A percentile compares a stretch with the other conserved stretches of the same genome.
Conservation (phyloP, 2,329 filamentous ascomycete species). For the Cercospora brassicicola region DNA sequence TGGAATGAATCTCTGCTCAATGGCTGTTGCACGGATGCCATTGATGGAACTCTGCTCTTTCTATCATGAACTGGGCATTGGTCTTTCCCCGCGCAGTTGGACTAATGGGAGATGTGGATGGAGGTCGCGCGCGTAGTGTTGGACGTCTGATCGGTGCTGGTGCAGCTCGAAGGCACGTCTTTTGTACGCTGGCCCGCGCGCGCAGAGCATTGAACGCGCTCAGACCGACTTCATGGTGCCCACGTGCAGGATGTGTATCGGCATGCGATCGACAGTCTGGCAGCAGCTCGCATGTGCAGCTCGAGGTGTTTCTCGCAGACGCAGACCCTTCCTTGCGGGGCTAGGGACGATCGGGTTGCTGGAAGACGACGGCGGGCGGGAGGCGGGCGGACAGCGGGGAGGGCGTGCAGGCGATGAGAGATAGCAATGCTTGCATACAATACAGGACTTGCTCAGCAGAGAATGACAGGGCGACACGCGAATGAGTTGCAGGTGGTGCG, state of each 20-base stretch:
- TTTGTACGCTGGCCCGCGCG: not conserved
- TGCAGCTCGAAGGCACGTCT: not conserved
- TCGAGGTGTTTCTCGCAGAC: not conserved
- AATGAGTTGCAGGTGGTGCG: not conserved
- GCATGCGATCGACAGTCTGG: not conserved
- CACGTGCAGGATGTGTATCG: not conserved
- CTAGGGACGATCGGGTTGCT: not conserved
- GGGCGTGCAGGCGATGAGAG: not conserved
- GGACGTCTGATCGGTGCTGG: not conserved
- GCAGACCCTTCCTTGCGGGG: not conserved
- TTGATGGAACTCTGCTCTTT: slow-evolving; percentile 27
- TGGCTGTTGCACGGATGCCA: slow-evolving; percentile 49
- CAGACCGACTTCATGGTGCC: slow-evolving; percentile 8
- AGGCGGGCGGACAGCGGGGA: not conserved
- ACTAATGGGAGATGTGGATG: not conserved
- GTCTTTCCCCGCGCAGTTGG: not conserved
- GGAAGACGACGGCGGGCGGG: not conserved
- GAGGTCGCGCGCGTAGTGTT: not conserved
- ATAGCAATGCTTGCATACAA: not conserved
- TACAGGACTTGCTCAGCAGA: not conserved
- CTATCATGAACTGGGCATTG: not conserved
- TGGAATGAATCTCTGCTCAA: slow-evolving; percentile 39
- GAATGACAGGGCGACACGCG: not conserved
- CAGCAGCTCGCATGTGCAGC: not conserved
- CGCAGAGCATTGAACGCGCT: not conserved